phyloP scores from a whole-genome alignment of 2,329 filamentous ascomycete species.

The Tolypocladium sp. region DNA sequence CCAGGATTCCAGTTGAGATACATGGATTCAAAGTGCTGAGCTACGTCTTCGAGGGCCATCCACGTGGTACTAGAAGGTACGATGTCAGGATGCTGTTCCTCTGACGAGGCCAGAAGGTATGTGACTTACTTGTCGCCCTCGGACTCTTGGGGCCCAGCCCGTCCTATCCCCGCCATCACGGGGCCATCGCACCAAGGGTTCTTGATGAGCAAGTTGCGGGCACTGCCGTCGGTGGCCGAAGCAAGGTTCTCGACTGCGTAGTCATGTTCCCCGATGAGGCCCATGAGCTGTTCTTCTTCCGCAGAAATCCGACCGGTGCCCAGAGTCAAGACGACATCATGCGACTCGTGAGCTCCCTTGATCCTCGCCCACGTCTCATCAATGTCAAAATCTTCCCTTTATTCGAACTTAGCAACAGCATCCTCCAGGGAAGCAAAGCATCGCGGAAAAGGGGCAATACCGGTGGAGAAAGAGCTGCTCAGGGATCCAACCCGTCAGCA shows the following conservation, averaged over 20 bases:
- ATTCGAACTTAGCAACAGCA: background rate
- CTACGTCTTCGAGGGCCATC: conserved; percentile 81
- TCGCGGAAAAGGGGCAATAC: conserved; percentile 20
- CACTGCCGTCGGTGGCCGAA: conserved; percentile 37
- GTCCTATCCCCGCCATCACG: conserved; percentile 43
- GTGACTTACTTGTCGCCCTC: conserved; percentile 1
- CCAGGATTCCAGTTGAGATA: conserved; percentile 96
- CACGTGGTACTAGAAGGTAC: conserved; percentile 67
- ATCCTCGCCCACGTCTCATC: conserved; percentile 72
- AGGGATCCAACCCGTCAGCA: conserved; percentile 91
- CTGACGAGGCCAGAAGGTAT: background rate
- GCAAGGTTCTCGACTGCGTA: conserved; percentile 85
- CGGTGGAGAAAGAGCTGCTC: conserved; percentile 88
- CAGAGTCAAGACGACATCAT: conserved; percentile 79
- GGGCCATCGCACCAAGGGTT: conserved; percentile 90
- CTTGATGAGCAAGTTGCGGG: conserved; percentile 69
- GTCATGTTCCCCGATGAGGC: conserved; percentile 83
- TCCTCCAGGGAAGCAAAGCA: background rate
- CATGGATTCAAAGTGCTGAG: conserved; percentile 89
- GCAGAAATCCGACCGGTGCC: conserved; percentile 77
- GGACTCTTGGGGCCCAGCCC: background rate
- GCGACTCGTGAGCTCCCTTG: conserved; percentile 61
- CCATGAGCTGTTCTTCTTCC: conserved; percentile 69
- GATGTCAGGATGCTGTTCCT: conserved; percentile 3
- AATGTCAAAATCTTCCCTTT: conserved; percentile 67